These are phyloP conservation scores for Blakeslea trispora DNA, from an alignment of 371 early-diverging fungal species.

Conservation along the genomic window DNA sequence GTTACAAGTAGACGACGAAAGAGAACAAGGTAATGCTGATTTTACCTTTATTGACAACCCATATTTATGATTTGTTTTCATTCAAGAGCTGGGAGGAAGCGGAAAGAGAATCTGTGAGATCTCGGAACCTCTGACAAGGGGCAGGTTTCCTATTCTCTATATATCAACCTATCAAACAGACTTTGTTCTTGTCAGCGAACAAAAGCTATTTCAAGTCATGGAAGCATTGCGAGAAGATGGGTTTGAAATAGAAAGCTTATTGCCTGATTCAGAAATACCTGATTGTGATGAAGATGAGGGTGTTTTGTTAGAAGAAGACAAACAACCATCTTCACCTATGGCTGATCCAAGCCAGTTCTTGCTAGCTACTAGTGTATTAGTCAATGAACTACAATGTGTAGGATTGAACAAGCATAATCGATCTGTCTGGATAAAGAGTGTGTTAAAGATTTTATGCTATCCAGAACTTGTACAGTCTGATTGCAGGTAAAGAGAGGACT, in stretches of 20 bases:
- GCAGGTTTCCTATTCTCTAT: constrained; percentile 54
- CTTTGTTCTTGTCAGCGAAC: constrained; percentile 61
- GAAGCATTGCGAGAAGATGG: constrained; percentile 44
- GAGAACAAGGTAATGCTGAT: constrained; percentile 45
- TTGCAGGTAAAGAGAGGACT: constrained; percentile 6
- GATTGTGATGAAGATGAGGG: not conserved
- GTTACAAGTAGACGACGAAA: constrained; percentile 59
- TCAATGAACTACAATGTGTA: constrained; percentile 48
- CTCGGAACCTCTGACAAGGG: constrained; percentile 57
- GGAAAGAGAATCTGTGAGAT: constrained; percentile 64
- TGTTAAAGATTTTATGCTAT: constrained; percentile 57
- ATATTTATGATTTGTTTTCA: no score
- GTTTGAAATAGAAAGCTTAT: constrained; percentile 30
- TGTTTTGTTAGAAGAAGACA: not conserved
- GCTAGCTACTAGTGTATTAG: constrained; percentile 34
- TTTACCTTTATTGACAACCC: not conserved
- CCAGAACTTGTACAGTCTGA: constrained; percentile 33
- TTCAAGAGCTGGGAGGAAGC: constrained; percentile 40
- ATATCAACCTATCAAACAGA: constrained; percentile 67
- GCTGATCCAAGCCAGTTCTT: constrained; percentile 18
- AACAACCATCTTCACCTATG: not conserved
- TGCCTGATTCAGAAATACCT: not conserved
- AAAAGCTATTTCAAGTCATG: constrained; percentile 48
- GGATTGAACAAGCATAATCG: constrained; percentile 47
- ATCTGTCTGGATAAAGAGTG: constrained; percentile 44